These are phyloP conservation scores for Diutina catenulata DNA, from an alignment of 1,139 yeast genomes.

Conservation along the genomic window DNA sequence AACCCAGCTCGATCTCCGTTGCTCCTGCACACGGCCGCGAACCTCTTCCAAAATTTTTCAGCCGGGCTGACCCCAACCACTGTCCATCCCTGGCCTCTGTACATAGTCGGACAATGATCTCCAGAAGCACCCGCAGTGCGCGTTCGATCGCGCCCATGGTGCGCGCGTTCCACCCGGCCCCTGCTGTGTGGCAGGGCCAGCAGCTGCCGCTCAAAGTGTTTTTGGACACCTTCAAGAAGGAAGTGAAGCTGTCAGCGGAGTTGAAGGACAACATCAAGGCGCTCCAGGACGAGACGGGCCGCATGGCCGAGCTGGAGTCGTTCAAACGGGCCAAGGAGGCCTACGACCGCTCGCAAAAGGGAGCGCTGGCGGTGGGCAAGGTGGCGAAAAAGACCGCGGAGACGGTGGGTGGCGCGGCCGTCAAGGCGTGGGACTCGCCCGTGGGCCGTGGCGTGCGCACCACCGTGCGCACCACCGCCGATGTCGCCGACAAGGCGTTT, in stretches of 20 bases:
- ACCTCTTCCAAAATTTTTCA: no score
- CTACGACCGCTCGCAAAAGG: constrained; percentile 71
- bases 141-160: not conserved
- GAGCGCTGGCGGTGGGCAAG: constrained; percentile 72
- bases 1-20: no score
- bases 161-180: not conserved
- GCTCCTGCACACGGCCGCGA: no score
- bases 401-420: constrained; percentile 82
- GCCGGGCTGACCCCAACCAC: no score
- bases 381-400: constrained; percentile 87
- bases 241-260: constrained; percentile 85
- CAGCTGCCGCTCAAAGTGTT: constrained; percentile 85
- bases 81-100: no score
- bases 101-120: constrained; percentile 4
- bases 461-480: constrained; percentile 72
- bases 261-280: constrained; percentile 90
- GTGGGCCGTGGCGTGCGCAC: constrained; percentile 81
- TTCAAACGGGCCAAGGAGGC: constrained; percentile 92
- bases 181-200: constrained; percentile 1
- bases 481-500: constrained; percentile 71
- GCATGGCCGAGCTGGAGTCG: constrained; percentile 89
- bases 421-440: constrained; percentile 93
- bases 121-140: not conserved
- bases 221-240: constrained; percentile 80
- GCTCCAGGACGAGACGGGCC: constrained; percentile 91